Base-by-base conservation (phyloP, 2,329 filamentous ascomycete genomes). In the Pezicula neosporulosa region DNA sequence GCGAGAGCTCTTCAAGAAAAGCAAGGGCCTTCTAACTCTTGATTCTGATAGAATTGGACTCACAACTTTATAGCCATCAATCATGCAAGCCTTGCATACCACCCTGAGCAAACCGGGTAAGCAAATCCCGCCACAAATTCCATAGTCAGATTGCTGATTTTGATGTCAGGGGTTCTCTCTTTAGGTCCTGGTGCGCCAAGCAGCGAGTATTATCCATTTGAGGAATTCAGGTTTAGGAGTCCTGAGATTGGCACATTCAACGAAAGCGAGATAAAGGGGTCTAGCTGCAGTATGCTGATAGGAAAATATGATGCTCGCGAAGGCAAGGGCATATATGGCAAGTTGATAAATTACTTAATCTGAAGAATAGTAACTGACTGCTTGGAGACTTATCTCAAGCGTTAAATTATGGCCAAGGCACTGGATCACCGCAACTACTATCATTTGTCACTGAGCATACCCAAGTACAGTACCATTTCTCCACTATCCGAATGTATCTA, bases 381-480 rank as follows among this genome's bases (percentile, higher is more conserved):
- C n/a, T n/a, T n/a, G n/a, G n/a, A n/a, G n/a, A 97, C 71, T 81
- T 97, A 49, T 82, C 87, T 47, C 89, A 94, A 52, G 87, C 87
- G 2, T 84, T 96, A 68, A 96, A 97, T 73, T 97, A 97, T 67
- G 89, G 88, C 39, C 92, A 96, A 71, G 84, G 90, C 9, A 83
- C 83, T 19, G 92, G 92, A 18, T 82, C 89, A 10, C 86, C 90
- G 6, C 92, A 95, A 71, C 76, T 97, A 67, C 75, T 96, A 55
- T 85, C 92, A 54, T 97, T 88, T 72, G 77, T 96, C 50, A 94
- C 90, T 0, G 92, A 97, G 74, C 92, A 97, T 71, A 94, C 90
- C 0, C n/a, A n/a, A n/a, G n/a, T n/a, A n/a, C n/a, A n/a, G n/a
- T n/a, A n/a, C n/a, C n/a, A n/a, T n/a, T n/a, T n/a, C n/a, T n/a